Evolutionary conservation across 306 rosid genomes (phyloP).

Genomic region (Inga leiocalycina): DNA sequence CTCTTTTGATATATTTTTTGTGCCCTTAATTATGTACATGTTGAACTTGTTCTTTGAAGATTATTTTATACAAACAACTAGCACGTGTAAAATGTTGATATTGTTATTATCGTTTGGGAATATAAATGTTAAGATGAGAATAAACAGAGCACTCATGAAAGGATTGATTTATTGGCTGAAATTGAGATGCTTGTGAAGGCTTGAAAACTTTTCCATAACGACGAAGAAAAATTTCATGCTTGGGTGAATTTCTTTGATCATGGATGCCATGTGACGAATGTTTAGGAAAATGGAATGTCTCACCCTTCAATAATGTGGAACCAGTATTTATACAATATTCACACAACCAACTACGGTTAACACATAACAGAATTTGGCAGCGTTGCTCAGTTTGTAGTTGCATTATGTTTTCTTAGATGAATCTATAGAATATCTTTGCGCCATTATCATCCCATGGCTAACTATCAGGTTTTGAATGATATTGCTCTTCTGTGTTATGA

Average conservation of each 20-base stretch:
- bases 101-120: constrained; percentile 1
- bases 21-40: neutral
- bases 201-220: neutral
- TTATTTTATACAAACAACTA: neutral
- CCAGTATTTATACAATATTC: no score
- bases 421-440: neutral
- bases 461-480: constrained; percentile 9
- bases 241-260: neutral
- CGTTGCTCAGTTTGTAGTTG: neutral
- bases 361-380: no score
- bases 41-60: neutral
- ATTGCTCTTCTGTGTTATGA: constrained; percentile 18
- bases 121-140: neutral
- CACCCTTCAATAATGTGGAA: no score
- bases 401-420: constrained; percentile 2
- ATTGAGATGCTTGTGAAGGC: neutral
- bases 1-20: constrained; percentile 9
- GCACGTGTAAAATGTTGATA: neutral
- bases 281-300: no score
- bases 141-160: neutral
- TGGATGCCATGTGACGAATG: neutral
- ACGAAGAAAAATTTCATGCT: neutral
- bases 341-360: no score
- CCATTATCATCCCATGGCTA: constrained; percentile 10
- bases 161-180: neutral